Conservation (phyloP, 495 filamentous ascomycete genomes). For the Trichoderma reesei region DNA sequence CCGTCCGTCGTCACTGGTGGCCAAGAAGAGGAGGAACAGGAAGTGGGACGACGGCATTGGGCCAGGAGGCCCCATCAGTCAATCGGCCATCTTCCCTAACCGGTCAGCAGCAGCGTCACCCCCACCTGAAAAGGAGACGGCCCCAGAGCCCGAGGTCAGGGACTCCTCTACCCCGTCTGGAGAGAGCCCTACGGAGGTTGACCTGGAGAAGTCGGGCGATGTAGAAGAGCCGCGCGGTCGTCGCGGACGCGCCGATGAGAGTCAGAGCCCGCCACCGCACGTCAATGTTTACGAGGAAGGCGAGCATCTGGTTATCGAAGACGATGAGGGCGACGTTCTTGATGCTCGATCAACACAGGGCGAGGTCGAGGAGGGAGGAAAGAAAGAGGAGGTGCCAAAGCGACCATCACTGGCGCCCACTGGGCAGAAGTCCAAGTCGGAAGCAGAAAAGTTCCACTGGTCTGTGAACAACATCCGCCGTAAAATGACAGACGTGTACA, state of each 20-base stretch:
- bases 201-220: constrained; percentile 18
- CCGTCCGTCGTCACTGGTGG: constrained; percentile 50
- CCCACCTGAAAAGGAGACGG: constrained; percentile 20
- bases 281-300: constrained; percentile 76
- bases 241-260: constrained; percentile 10
- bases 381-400: not conserved
- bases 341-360: constrained; percentile 23
- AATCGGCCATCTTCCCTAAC: constrained; percentile 76
- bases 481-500: constrained; percentile 43
- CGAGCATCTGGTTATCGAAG: constrained; percentile 70
- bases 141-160: constrained; percentile 13
- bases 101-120: constrained; percentile 7
- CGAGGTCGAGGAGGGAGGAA: constrained; percentile 17
- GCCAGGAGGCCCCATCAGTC: constrained; percentile 78
- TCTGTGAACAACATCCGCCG: constrained; percentile 33
- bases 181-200: constrained; percentile 8
- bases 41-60: constrained; percentile 61
- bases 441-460: constrained; percentile 32
- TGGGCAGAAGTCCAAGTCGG: constrained; percentile 18
- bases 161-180: not conserved
- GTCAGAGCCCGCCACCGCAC: constrained; percentile 25
- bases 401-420: constrained; percentile 13
- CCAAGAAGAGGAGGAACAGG: constrained; percentile 50
- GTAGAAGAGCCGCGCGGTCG: constrained; percentile 9
- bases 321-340: constrained; percentile 80